These are phyloP conservation scores for Plasmodium knowlesi DNA, from an alignment of 169 alveolate genomes.

Conservation along the genomic window DNA sequence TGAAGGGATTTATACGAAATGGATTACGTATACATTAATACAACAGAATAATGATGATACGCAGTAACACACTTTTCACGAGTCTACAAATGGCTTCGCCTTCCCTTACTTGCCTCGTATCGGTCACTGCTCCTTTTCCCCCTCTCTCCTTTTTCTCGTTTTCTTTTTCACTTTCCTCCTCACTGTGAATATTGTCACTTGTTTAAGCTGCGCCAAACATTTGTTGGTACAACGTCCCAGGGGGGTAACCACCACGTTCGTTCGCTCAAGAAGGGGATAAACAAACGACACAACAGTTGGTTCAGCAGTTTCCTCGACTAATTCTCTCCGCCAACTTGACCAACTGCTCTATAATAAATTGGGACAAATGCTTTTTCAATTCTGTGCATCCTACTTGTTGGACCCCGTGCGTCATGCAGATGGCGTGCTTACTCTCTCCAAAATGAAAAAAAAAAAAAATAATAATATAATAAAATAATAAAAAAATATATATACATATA, in stretches of 20 bases:
- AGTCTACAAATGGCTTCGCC: neutral
- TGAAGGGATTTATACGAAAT: neutral
- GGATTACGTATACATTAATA: neutral
- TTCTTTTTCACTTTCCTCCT: neutral
- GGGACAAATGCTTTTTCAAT: neutral
- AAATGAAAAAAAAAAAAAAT: neutral
- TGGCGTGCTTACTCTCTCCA: neutral
- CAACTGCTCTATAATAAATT: neutral
- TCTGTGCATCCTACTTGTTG: neutral
- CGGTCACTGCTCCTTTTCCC: neutral
- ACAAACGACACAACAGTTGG: neutral
- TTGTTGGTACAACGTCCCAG: neutral
- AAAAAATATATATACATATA: neutral
- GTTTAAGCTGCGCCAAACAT: neutral
- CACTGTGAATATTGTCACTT: neutral
- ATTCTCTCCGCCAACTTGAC: neutral
- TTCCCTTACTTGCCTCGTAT: neutral
- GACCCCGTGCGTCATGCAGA: neutral
- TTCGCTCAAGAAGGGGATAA: neutral
- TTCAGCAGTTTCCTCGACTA: neutral
- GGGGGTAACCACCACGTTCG: neutral
- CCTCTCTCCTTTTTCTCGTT: neutral
- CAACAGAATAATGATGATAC: neutral
- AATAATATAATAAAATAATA: no score
- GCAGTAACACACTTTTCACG: neutral